Base-by-base conservation (phyloP, 768 basidiomycete genomes). In the Psilocybe cyanescens region DNA sequence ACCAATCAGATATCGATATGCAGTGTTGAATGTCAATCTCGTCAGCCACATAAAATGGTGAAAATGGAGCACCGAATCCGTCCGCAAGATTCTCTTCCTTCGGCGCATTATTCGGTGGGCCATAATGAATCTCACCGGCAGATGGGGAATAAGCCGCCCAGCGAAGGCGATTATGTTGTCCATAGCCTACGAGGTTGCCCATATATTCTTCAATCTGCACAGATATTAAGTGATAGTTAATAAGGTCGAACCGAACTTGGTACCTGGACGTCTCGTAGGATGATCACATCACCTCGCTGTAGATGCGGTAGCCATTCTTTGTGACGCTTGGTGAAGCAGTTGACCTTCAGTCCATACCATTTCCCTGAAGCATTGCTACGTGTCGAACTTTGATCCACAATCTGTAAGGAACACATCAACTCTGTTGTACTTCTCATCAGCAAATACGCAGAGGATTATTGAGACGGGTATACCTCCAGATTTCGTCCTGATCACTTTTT, bases 71-170 rank as follows among this genome's bases (percentile, higher is more conserved):
- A 29, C 83, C 81, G 60, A 71, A 72, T n/a, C 66, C 67, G 29
- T 77, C 79, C 19, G 72, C 68, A 19, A 75, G 62, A n/a, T 64
- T 65, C 56, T 73, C 79, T 12, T 72, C 71, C 61, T 69, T 68
- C 0, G 83, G 83, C 7, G 72, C 77, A 48, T 67, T 44, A n/a
- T 72, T 76, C 46, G 71, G 66, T 46, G 76, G 69, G 1, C 79
- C 77, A 65, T 80, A 77, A 28, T 74, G 74, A 31, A 79, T 64
- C 52, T 71, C 70, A 24, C 79, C 76, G 1, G 67, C 71, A 16
- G 67, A 65, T 1, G 78, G 74, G 37, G 81, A 78, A 54, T 81
- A 89, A 31, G 85, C 75, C 3, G 83, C 83, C 88, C 88, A 90
- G 33, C 76, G 74, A 55, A 86, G 68, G 60, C 71, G 78, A 65